Evolutionary conservation across 208 protist genomes (phyloP).

Genomic region (Tetramitus jugosus): DNA sequence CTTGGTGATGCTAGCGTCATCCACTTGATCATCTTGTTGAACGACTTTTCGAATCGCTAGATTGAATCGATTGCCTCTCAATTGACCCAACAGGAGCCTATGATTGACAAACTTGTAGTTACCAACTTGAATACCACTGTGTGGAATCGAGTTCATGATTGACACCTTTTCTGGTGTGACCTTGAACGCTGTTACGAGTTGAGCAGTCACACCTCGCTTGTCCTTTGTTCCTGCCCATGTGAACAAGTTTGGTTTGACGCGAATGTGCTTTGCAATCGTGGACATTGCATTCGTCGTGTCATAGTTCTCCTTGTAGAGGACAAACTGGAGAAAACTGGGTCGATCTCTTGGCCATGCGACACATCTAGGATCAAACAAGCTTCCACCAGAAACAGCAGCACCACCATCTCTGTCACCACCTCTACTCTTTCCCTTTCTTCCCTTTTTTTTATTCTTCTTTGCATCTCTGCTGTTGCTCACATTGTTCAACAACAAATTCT

Average conservation of each 20-base stretch:
- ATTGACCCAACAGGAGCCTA: conserved; percentile 67
- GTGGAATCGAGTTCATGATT: conserved; percentile 45
- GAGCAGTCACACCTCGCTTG: conserved; percentile 68
- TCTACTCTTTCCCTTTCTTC: not conserved
- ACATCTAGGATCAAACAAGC: conserved; percentile 1
- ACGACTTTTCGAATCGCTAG: conserved; percentile 51
- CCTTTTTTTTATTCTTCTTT: conserved; percentile 12
- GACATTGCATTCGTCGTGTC: conserved; percentile 62
- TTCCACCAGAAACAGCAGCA: not conserved
- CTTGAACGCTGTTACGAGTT: conserved; percentile 60
- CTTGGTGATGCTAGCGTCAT: not conserved
- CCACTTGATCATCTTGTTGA: not conserved
- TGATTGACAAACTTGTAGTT: conserved; percentile 51
- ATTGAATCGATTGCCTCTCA: conserved; percentile 76
- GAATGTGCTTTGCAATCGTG: conserved; percentile 49
- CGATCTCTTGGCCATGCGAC: conserved; percentile 31
- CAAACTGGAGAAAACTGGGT: conserved; percentile 63
- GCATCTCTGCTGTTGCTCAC: not conserved
- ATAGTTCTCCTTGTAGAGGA: conserved; percentile 84
- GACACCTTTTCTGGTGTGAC: conserved; percentile 52
- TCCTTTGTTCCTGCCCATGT: conserved; percentile 82
- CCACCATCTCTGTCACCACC: not conserved
- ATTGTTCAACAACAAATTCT: conserved; percentile 12
- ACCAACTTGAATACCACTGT: conserved; percentile 59
- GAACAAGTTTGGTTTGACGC: conserved; percentile 43